Evolutionary conservation across 345 rosid species (phyloP), one percentile per base, ranked within the genome.

Genomic region (Citrus trifoliata): DNA sequence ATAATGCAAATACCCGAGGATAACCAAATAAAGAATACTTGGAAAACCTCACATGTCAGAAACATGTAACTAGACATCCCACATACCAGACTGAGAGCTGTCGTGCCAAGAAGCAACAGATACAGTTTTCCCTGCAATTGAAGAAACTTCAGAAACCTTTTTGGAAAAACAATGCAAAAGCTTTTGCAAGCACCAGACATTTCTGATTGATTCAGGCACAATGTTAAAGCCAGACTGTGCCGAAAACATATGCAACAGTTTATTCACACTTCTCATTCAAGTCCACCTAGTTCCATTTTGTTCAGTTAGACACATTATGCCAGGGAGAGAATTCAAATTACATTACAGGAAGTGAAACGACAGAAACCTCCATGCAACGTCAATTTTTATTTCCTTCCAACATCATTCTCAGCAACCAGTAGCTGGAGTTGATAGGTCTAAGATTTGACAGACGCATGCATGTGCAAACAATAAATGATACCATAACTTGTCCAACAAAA

Each of bases 31-130:
- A 33, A 76, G 35, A 64, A 64, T 21, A 64, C 71, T 48, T 28
- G 14, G 21, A 51, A 46, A 75, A 28, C 38, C 59, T 38, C 33
- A 10, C 61, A 75, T 51, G 13, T 66, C 38, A 63, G 73, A 46
- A 56, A 70, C 55, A 55, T 28, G 27, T n/a, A 65, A 24, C 74
- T 63, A 51, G 21, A 78, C 10, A 9, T 73, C 7, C 46, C 25
- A 77, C 87, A 42, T 89, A 87, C 92, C 84, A 89, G 33, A 79
- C 90, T 89, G 66, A 95, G 86, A 79, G 98, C 99, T 38, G 98
- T 95, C 75, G 99, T 95, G 58, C 99, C 99, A 66, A 95, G 93
- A 80, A 95, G 98, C 83, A 93, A 90, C 21, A 91, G 89, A 83
- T 95, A 95, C 72, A 93, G 76, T 80, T 92, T 95, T 61, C 97